These are phyloP conservation scores for Silybum marianum DNA, from an alignment of 129 eudicot species.

Conservation along the genomic window DNA sequence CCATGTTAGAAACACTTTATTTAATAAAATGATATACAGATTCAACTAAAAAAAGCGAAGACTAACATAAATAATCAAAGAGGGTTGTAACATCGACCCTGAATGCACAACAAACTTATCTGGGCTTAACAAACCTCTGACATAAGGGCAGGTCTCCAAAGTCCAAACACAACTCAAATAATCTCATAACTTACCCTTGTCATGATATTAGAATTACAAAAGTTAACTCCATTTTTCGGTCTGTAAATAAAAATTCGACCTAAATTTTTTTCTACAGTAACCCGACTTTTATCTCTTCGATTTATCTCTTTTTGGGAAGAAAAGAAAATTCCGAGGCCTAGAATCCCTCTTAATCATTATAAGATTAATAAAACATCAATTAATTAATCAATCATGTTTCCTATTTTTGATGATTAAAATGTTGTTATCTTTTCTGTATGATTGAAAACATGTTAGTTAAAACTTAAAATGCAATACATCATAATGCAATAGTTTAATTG, in stretches of 20 bases:
- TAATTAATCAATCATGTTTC: neutral
- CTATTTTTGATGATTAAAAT: neutral
- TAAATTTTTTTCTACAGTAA: too few species aligned
- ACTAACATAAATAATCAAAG: neutral
- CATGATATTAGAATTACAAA: neutral
- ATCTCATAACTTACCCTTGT: neutral
- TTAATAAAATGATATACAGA: too few species aligned
- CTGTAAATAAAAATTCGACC: too few species aligned
- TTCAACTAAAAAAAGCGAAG: too few species aligned
- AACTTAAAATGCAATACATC: neutral
- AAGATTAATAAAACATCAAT: neutral
- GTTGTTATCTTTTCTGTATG: neutral
- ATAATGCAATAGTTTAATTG: neutral
- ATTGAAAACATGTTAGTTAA: neutral
- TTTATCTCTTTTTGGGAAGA: too few species aligned
- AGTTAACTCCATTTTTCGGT: too few species aligned
- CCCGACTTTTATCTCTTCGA: too few species aligned
- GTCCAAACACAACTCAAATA: neutral
- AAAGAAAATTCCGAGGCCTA: neutral
- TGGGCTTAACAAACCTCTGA: neutral
- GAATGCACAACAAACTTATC: neutral
- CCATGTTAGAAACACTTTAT: too few species aligned
- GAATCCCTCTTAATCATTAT: neutral
- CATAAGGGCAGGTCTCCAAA: neutral
- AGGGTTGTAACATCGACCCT: neutral